These are phyloP conservation scores for Quercus mongolica DNA, from an alignment of 306 rosid genomes.

Conservation along the genomic window DNA sequence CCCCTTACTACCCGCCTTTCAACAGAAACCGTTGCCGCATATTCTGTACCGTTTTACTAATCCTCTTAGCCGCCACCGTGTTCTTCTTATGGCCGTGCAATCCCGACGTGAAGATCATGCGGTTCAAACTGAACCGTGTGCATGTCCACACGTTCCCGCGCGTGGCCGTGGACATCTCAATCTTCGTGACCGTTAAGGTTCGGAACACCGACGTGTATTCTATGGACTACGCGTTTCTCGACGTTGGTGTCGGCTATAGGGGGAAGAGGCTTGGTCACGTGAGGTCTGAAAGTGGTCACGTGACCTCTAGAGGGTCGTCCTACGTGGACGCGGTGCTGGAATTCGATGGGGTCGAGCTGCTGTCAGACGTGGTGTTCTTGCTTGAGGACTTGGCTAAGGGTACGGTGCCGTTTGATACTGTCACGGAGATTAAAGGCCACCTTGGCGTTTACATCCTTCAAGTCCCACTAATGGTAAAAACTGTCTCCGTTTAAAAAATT, in stretches of 20 bases:
- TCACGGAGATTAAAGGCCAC: constrained; percentile 42
- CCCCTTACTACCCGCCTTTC: constrained; percentile 17
- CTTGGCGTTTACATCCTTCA: constrained; percentile 47
- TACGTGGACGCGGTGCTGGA: constrained; percentile 70
- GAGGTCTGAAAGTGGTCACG: constrained; percentile 47
- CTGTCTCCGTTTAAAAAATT: too few relatives aligned
- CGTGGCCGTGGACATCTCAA: constrained; percentile 53
- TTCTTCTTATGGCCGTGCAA: constrained; percentile 61
- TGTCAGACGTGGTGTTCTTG: constrained; percentile 59
- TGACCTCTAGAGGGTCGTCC: constrained; percentile 60
- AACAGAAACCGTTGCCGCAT: constrained; percentile 15
- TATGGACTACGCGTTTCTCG: constrained; percentile 43
- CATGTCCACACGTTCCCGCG: constrained; percentile 55
- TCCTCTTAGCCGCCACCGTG: constrained; percentile 10
- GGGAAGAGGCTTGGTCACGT: constrained; percentile 68
- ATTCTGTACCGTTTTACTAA: constrained; percentile 15
- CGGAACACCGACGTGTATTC: constrained; percentile 54
- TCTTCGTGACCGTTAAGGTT: constrained; percentile 47
- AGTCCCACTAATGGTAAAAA: constrained; percentile 54
- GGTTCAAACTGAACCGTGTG: constrained; percentile 40
- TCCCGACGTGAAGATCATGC: constrained; percentile 55
- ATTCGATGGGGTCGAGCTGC: constrained; percentile 42
- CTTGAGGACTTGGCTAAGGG: constrained; percentile 73
- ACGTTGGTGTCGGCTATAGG: constrained; percentile 66
- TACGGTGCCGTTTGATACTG: constrained; percentile 51